Conservation (phyloP, 805 yeast genomes). For the Saturnispora gosingensis region DNA sequence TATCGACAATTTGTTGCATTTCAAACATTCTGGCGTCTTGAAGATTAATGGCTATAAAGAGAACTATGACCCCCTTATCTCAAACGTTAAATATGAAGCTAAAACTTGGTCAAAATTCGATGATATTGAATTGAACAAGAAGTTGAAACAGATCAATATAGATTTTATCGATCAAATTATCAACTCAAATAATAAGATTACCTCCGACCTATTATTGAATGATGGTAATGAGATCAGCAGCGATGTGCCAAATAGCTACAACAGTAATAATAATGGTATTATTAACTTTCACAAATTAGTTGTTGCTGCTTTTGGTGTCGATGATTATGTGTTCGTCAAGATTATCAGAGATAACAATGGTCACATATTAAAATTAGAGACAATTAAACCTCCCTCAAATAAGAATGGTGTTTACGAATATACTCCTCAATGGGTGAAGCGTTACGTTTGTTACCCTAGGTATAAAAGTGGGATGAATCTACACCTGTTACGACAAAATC, state of each 20-base stretch:
- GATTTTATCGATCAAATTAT: neutral
- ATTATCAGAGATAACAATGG: conserved; percentile 33
- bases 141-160: neutral
- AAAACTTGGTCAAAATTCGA: conserved; percentile 3
- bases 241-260: neutral
- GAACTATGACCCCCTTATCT: neutral
- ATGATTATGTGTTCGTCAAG: conserved; percentile 28
- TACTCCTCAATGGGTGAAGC: conserved; percentile 30
- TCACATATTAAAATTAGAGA: conserved; percentile 30
- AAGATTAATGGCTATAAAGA: conserved; percentile 10
- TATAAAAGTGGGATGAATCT: conserved; percentile 37
- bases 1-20: conserved; percentile 1
- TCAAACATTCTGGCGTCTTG: conserved; percentile 6
- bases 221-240: neutral
- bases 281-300: conserved; percentile 17
- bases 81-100: conserved; percentile 7
- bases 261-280: neutral
- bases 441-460: conserved; percentile 33
- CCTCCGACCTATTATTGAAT: neutral
- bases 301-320: conserved; percentile 11
- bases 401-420: conserved; percentile 12
- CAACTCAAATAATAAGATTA: neutral
- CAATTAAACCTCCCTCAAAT: conserved; percentile 17
- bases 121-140: neutral
- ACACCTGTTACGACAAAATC: conserved; percentile 20